These are phyloP conservation scores for Candida nemodendra DNA, from an alignment of 805 yeast genomes.

Conservation along the genomic window DNA sequence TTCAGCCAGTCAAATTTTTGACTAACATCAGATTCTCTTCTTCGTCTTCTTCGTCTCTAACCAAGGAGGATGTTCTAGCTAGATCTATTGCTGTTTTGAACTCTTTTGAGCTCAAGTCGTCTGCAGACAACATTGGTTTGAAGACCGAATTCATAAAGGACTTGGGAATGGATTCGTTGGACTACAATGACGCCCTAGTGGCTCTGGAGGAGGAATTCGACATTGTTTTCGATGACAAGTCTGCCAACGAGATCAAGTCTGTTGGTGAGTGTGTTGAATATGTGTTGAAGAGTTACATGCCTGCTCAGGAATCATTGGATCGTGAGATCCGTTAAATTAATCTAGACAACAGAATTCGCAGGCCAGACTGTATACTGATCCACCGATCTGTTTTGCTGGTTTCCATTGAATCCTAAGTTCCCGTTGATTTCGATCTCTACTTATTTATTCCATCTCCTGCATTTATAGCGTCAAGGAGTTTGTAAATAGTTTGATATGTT, in stretches of 20 bases:
- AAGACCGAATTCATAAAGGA: slow-evolving; percentile 60
- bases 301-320: slow-evolving; percentile 35
- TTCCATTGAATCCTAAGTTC: no score
- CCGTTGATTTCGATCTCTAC: no score
- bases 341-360: no score
- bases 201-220: slow-evolving; percentile 90
- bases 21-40: slow-evolving; percentile 24
- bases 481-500: no score
- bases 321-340: slow-evolving; percentile 38
- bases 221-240: slow-evolving; percentile 39
- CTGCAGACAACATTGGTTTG: slow-evolving; percentile 26
- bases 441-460: no score
- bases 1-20: slow-evolving; percentile 20
- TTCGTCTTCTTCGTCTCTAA: slow-evolving; percentile 57
- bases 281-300: slow-evolving; percentile 39
- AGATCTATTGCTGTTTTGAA: slow-evolving; percentile 79
- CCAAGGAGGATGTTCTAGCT: slow-evolving; percentile 75
- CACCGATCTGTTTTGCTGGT: no score
- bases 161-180: slow-evolving; percentile 89
- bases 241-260: slow-evolving; percentile 59
- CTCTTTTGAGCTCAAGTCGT: slow-evolving; percentile 42
- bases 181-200: slow-evolving; percentile 92
- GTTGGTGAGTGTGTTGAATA: slow-evolving; percentile 61
- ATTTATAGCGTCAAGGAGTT: no score
- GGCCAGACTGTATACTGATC: no score